Conservation (phyloP, 305 asterid species). For the Euphrasia arctica region DNA sequence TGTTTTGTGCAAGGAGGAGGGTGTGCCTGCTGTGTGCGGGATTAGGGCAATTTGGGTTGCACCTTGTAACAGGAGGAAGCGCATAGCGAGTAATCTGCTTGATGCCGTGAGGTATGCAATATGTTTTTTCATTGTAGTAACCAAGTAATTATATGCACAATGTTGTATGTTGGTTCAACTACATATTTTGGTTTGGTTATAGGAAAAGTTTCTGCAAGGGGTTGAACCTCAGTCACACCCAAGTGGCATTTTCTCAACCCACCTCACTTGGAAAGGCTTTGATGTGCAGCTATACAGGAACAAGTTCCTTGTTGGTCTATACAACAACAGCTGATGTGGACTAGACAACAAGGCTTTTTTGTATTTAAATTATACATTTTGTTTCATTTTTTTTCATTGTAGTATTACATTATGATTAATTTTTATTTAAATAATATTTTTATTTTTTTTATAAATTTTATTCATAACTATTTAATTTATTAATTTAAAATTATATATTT, state of each 20-base stretch:
- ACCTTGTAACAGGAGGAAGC: constrained; percentile 70
- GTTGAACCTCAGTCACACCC: constrained; percentile 33
- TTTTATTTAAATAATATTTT: too few species aligned
- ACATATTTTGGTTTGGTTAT: constrained; percentile 22
- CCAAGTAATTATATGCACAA: not conserved
- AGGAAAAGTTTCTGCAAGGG: constrained; percentile 60
- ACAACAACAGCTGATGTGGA: constrained; percentile 41
- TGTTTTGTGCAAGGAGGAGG: constrained; percentile 47
- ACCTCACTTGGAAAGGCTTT: constrained; percentile 58
- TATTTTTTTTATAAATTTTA: too few species aligned
- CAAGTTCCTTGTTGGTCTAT: constrained; percentile 55
- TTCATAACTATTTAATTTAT: too few species aligned
- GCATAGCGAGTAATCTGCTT: constrained; percentile 60
- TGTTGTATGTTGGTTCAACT: too few species aligned
- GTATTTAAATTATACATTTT: too few species aligned
- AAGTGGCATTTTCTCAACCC: constrained; percentile 69
- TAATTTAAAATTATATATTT: too few species aligned
- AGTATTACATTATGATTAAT: too few species aligned
- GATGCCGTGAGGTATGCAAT: constrained; percentile 66
- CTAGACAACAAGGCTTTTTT: constrained; percentile 11
- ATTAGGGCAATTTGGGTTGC: constrained; percentile 90
- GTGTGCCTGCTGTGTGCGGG: constrained; percentile 66
- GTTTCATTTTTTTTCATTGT: too few species aligned
- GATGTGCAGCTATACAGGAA: constrained; percentile 52
- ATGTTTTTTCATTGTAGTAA: not conserved